Conservation (phyloP, 1,139 yeast genomes). For the Nakaseomyces sp. region DNA sequence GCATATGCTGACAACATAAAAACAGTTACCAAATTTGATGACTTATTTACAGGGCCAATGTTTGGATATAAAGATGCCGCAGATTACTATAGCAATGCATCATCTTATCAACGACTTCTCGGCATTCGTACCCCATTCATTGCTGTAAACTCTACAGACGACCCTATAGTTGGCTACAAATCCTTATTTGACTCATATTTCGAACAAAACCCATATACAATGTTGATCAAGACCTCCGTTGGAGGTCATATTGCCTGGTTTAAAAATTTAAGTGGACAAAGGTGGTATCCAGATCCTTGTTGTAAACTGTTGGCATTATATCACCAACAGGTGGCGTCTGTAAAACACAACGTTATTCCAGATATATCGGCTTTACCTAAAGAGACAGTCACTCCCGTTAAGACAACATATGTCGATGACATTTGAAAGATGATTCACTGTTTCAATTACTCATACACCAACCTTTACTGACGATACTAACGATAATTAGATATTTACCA, state of each 20-base stretch:
- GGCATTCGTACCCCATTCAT: slow-evolving; percentile 47
- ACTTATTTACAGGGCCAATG: slow-evolving; percentile 43
- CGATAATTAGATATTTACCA: no score
- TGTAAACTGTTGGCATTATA: slow-evolving; percentile 30
- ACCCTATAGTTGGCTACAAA: slow-evolving; percentile 46
- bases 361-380: slow-evolving; percentile 3
- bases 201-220: slow-evolving; percentile 45
- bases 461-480: no score
- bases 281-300: slow-evolving; percentile 49
- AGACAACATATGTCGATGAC: slow-evolving; percentile 9
- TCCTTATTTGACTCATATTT: slow-evolving; percentile 44
- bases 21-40: slow-evolving; percentile 41
- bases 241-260: slow-evolving; percentile 68
- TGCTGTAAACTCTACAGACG: slow-evolving; percentile 45
- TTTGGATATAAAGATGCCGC: slow-evolving; percentile 46
- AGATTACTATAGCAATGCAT: slow-evolving; percentile 48
- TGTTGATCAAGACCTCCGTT: slow-evolving; percentile 44
- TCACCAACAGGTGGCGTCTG: slow-evolving; percentile 20
- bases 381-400: slow-evolving; percentile 9
- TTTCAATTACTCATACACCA: no score
- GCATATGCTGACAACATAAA: slow-evolving; percentile 15
- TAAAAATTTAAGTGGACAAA: slow-evolving; percentile 35
- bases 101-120: slow-evolving; percentile 42
- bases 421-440: no score
- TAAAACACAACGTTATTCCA: slow-evolving; percentile 5